These are phyloP conservation scores for Coriaria nepalensis DNA, from an alignment of 306 rosid genomes.

Conservation along the genomic window DNA sequence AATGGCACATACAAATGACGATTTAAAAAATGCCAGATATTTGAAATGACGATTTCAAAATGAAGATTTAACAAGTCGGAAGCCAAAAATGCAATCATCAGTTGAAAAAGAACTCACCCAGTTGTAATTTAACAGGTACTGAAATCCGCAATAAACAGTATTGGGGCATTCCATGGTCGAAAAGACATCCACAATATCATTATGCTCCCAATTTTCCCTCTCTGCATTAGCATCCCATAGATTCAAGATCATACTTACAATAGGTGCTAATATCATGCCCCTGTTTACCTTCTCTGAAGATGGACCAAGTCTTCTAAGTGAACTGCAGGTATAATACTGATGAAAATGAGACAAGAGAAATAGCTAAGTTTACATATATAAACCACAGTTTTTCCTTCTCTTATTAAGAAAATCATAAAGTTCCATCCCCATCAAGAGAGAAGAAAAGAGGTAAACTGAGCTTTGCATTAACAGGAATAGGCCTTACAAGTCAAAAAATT, in stretches of 20 bases:
- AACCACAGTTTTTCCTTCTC: too few species aligned
- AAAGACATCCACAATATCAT: constrained; percentile 65
- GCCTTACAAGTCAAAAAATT: constrained; percentile 87
- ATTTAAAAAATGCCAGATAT: too few species aligned
- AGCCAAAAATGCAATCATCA: constrained; percentile 7
- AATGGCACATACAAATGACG: too few species aligned
- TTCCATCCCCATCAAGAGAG: not conserved
- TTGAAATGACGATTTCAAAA: not conserved
- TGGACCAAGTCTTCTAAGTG: constrained; percentile 66
- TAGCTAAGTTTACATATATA: not conserved
- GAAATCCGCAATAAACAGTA: constrained; percentile 71
- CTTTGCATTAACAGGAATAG: constrained; percentile 5
- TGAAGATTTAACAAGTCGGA: not conserved
- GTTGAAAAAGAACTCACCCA: constrained; percentile 46
- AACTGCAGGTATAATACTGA: constrained; percentile 30
- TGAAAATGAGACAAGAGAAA: not conserved
- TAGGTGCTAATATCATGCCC: constrained; percentile 93
- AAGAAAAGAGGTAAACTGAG: not conserved
- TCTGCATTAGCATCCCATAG: constrained; percentile 58
- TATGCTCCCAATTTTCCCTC: constrained; percentile 39
- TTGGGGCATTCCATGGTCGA: constrained; percentile 87
- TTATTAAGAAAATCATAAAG: not conserved
- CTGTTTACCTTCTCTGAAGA: constrained; percentile 70
- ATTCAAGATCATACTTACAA: constrained; percentile 75
- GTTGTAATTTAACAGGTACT: constrained; percentile 69